Conservation (phyloP, 257 asterid species). For the Solanum peruvianum region DNA sequence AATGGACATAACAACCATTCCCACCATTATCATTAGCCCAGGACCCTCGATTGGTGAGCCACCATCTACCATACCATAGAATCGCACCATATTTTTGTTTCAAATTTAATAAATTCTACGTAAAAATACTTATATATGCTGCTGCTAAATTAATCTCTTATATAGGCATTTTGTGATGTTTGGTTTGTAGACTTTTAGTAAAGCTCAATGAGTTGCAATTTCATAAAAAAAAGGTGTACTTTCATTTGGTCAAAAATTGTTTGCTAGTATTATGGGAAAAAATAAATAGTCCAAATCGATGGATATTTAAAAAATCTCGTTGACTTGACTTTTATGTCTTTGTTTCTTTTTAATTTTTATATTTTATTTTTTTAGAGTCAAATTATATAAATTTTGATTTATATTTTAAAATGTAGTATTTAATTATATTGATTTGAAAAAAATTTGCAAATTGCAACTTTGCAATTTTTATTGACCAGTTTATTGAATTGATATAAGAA, state of each 20-base stretch:
- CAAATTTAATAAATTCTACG: background rate
- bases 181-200: background rate
- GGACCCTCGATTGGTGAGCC: background rate
- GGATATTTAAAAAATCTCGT: background rate
- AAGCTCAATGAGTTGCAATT: background rate
- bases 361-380: background rate
- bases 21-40: background rate
- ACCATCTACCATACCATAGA: background rate
- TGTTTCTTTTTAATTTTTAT: no score
- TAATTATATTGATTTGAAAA: background rate
- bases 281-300: rapidly evolving
- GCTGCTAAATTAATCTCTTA: background rate
- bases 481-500: background rate
- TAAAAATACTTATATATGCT: background rate
- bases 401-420: background rate
- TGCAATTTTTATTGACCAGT: no score
- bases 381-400: rapidly evolving
- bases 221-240: background rate
- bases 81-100: background rate
- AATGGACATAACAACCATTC: conserved; percentile 10
- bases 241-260: background rate
- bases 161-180: background rate
- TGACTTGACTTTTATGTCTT: background rate
- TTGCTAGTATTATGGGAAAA: background rate
- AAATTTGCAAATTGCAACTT: no score